These are phyloP conservation scores for Primulina huaijiensis DNA, from an alignment of 257 asterid species.

Conservation along the genomic window DNA sequence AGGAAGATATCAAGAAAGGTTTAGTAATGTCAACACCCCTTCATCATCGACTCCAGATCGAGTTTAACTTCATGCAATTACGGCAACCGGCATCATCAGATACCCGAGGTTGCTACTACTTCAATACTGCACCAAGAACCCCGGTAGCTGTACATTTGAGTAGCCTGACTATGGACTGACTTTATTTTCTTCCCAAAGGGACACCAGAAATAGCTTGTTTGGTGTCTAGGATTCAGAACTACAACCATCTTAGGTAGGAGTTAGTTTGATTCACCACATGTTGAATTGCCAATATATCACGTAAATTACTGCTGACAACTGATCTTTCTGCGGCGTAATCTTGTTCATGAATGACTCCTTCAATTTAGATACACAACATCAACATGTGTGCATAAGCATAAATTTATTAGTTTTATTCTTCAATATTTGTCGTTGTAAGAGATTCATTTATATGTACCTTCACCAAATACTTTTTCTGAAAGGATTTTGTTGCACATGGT, in stretches of 20 bases:
- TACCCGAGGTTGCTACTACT: conserved; percentile 16
- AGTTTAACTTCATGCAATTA: conserved; percentile 66
- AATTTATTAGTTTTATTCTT: not conserved
- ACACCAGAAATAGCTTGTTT: conserved; percentile 24
- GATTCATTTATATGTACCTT: too few relatives aligned
- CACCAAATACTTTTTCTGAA: too few relatives aligned
- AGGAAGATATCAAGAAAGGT: conserved; percentile 80
- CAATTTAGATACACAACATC: too few relatives aligned
- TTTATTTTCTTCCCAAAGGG: conserved; percentile 25
- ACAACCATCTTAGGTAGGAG: conserved; percentile 24
- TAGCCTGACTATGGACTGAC: conserved; percentile 36
- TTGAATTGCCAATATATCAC: not conserved
- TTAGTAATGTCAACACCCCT: conserved; percentile 57
- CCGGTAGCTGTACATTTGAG: conserved; percentile 32
- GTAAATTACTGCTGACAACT: conserved; percentile 9
- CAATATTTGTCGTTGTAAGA: not conserved
- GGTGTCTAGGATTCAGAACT: conserved; percentile 17
- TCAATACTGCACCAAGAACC: conserved; percentile 3
- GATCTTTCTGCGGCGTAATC: conserved; percentile 19
- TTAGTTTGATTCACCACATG: conserved; percentile 1
- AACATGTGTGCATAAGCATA: not conserved
- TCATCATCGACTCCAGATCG: conserved; percentile 91
- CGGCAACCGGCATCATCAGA: conserved; percentile 23
- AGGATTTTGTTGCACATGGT: too few relatives aligned
- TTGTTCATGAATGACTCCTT: not conserved